phyloP scores from a whole-genome alignment of 2,329 filamentous ascomycete genomes.

The Fusarium robinianum region DNA sequence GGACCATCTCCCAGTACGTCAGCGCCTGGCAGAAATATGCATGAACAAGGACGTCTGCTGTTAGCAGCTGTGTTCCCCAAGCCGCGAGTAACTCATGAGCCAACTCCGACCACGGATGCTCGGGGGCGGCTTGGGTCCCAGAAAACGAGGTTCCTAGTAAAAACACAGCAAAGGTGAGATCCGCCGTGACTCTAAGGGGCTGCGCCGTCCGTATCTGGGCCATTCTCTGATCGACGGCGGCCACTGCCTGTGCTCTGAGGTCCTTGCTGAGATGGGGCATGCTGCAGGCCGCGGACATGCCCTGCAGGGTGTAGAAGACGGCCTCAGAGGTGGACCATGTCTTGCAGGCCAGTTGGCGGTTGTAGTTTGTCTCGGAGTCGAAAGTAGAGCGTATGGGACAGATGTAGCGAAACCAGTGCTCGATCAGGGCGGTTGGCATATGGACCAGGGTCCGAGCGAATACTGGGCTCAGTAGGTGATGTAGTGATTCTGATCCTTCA shows the following conservation, averaged over 20 bases:
- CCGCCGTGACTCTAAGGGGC: not conserved
- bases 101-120: not conserved
- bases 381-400: slow-evolving; percentile 7
- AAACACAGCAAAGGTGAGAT: not conserved
- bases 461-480: not conserved
- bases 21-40: too few species aligned
- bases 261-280: not conserved
- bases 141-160: not conserved
- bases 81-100: not conserved
- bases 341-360: not conserved
- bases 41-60: not conserved
- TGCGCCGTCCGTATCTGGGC: not conserved
- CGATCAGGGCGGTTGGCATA: slow-evolving; percentile 1
- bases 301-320: not conserved
- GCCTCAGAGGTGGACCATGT: not conserved
- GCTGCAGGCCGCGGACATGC: not conserved
- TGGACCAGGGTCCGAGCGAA: not conserved
- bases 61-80: not conserved
- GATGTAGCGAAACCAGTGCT: slow-evolving; percentile 1
- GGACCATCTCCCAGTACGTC: too few species aligned
- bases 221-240: not conserved
- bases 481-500: not conserved
- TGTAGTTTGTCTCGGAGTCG: slow-evolving; percentile 9
- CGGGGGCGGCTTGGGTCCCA: not conserved
- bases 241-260: not conserved